Conservation (phyloP, 208 protist genomes). For the Angomonas deanei region DNA sequence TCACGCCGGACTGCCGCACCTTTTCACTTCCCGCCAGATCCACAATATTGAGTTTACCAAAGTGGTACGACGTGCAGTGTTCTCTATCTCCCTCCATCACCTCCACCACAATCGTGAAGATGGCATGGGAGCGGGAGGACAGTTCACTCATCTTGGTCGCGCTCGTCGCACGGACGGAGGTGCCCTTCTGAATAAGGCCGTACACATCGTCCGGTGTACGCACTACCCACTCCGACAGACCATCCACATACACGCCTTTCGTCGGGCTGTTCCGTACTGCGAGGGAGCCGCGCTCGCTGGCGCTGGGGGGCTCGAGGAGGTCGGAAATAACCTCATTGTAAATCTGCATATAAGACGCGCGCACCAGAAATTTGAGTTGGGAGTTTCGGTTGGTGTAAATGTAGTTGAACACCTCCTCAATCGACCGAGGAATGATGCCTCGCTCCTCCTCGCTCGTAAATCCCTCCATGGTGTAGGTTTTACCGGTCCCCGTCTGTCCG, state of each 20-base stretch:
- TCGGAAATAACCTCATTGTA: constrained; percentile 93
- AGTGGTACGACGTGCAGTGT: constrained; percentile 24
- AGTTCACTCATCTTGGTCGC: constrained; percentile 88
- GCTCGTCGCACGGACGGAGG: constrained; percentile 75
- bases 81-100: constrained; percentile 6
- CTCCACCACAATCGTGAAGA: constrained; percentile 89
- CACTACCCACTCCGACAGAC: constrained; percentile 40
- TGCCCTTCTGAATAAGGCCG: constrained; percentile 67
- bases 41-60: constrained; percentile 88
- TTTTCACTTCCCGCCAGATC: constrained; percentile 92
- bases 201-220: constrained; percentile 49
- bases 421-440: constrained; percentile 68
- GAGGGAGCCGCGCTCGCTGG: constrained; percentile 38
- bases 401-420: constrained; percentile 76
- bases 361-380: constrained; percentile 50
- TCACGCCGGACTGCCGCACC: constrained; percentile 78
- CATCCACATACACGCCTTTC: constrained; percentile 47
- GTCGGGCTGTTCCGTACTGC: constrained; percentile 3
- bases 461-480: constrained; percentile 91
- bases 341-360: constrained; percentile 80
- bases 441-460: constrained; percentile 70
- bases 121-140: constrained; percentile 86
- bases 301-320: constrained; percentile 41
- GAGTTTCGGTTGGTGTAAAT: constrained; percentile 18
- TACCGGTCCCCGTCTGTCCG: constrained; percentile 93